A percentile compares a stretch with the other conserved stretches of the same genome.
These are phyloP conservation scores for Colletotrichum filicis DNA, from an alignment of 2,329 filamentous ascomycete genomes.

Conservation along the genomic window DNA sequence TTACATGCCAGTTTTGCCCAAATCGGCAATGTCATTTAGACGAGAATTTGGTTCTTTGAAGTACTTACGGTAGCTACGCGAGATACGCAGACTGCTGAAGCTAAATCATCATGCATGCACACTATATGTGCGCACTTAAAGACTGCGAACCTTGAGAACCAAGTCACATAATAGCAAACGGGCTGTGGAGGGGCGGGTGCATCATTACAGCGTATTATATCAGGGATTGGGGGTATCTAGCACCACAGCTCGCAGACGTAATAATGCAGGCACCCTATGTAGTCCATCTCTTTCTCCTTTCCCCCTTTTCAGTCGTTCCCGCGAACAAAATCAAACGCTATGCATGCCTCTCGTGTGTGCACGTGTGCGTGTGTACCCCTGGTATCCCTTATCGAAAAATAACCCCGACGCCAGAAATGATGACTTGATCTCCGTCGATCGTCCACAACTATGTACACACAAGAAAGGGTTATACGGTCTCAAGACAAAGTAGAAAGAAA, in stretches of 20 bases:
- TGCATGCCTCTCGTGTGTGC: constrained; percentile 23
- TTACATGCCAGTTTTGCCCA: not conserved
- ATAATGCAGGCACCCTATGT: constrained; percentile 17
- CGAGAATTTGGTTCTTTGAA: not conserved
- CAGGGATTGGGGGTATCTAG: constrained; percentile 27
- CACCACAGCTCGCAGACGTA: constrained; percentile 16
- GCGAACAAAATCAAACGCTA: constrained; percentile 26
- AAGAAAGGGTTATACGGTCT: not conserved
- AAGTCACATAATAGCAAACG: not conserved
- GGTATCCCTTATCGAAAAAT: not conserved
- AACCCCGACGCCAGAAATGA: constrained; percentile 2
- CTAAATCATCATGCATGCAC: not conserved
- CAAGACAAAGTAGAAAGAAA: not conserved
- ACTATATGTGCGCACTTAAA: not conserved
- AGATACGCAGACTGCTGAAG: not conserved
- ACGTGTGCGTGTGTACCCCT: not conserved
- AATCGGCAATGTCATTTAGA: not conserved
- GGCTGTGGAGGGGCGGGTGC: not conserved
- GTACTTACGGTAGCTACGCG: too few relatives aligned
- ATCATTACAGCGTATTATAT: constrained; percentile 16
- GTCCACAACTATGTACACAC: constrained; percentile 1
- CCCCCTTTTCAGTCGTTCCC: not conserved
- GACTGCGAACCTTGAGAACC: not conserved
- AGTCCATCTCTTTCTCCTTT: not conserved
- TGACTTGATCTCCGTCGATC: not conserved